Evolutionary conservation across 306 rosid species (phyloP).

Genomic region (Cicer judaicum): DNA sequence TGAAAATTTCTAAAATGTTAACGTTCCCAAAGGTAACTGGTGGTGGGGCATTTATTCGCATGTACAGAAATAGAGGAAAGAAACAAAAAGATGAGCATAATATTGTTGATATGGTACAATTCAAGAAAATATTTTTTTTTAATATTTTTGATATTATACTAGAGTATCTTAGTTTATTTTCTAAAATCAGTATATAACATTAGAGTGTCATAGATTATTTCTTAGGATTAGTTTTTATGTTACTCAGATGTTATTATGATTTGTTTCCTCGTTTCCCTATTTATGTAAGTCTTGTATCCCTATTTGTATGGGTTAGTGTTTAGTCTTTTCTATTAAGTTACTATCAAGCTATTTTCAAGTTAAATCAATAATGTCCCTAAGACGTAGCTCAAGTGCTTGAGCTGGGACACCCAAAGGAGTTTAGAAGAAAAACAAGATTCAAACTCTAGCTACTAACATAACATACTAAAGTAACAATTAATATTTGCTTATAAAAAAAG

Average conservation of each 20-base stretch:
- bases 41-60: not conserved
- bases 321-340: no score
- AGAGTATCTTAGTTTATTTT: not conserved
- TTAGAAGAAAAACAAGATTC: no score
- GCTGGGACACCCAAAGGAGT: no score
- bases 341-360: no score
- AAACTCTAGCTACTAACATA: no score
- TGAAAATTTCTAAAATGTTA: slow-evolving; percentile 21
- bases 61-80: slow-evolving; percentile 12
- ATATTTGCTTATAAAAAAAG: no score
- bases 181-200: not conserved
- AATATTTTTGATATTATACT: not conserved
- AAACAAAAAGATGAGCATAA: slow-evolving; percentile 6
- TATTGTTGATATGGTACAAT: not conserved
- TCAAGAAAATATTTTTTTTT: not conserved
- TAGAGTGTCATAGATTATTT: not conserved
- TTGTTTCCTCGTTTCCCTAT: not conserved
- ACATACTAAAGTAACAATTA: no score
- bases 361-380: no score
- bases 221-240: not conserved
- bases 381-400: no score
- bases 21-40: slow-evolving; percentile 14
- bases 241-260: not conserved
- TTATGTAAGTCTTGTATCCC: not conserved
- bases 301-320: not conserved